Conservation (phyloP, 2,329 filamentous ascomycete species). For the Hymenoscyphus scutula region DNA sequence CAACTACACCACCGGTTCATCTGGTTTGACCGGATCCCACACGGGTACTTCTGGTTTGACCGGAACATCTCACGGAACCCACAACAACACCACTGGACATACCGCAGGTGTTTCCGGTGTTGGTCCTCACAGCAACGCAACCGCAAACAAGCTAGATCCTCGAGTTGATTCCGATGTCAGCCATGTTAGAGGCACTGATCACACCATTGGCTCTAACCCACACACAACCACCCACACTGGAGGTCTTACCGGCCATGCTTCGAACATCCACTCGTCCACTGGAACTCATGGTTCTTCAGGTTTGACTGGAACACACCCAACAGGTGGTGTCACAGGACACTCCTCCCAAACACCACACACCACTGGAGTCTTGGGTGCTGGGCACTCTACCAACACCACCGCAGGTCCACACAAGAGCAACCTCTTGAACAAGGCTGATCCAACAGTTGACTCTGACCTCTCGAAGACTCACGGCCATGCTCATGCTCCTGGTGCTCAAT, state of each 20-base stretch:
- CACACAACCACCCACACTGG: not conserved
- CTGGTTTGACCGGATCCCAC: slow-evolving; percentile 10
- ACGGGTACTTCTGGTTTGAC: slow-evolving; percentile 3
- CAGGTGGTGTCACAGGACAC: slow-evolving; percentile 10
- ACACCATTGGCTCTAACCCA: too few species aligned
- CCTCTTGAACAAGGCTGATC: slow-evolving; percentile 3
- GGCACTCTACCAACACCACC: not conserved
- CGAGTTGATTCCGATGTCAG: not conserved
- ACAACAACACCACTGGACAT: not conserved
- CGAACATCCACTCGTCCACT: too few species aligned
- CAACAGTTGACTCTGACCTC: slow-evolving; percentile 39
- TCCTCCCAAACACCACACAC: slow-evolving; percentile 36
- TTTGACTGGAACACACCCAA: too few species aligned
- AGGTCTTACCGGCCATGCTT: slow-evolving; percentile 2
- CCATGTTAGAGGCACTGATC: not conserved
- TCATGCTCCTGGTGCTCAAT: too few species aligned
- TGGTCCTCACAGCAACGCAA: too few species aligned
- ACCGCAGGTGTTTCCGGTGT: too few species aligned
- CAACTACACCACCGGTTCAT: slow-evolving; percentile 10
- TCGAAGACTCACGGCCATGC: too few species aligned
- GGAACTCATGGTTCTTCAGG: too few species aligned
- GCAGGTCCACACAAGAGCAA: slow-evolving; percentile 15
- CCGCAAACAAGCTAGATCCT: not conserved
- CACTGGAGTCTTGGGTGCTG: slow-evolving; percentile 39
- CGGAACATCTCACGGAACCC: too few species aligned